Conservation (phyloP, 1,139 yeast genomes). For the Debaryomyces fabryi region DNA sequence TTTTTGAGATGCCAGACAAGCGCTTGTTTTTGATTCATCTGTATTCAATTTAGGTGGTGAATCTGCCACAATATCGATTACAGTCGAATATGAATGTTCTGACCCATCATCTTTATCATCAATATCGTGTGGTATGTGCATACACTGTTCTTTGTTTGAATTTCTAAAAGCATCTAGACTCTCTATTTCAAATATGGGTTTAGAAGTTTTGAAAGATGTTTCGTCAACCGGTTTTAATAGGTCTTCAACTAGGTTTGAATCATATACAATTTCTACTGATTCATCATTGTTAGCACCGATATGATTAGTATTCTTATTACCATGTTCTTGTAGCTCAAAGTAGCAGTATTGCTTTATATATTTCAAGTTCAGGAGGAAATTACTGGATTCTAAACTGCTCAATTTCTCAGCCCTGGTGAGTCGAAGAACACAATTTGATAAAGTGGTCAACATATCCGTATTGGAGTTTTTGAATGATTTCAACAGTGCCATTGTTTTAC, state of each 20-base stretch:
- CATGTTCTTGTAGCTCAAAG: background rate
- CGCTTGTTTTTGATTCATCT: too few species aligned
- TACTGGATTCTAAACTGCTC: background rate
- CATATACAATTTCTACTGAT: background rate
- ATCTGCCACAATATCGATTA: background rate
- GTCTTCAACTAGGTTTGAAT: background rate
- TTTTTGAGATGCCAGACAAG: too few species aligned
- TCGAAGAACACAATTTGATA: conserved; percentile 18
- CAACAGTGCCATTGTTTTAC: conserved; percentile 16
- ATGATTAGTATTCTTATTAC: background rate
- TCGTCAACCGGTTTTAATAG: background rate
- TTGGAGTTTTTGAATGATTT: conserved; percentile 17
- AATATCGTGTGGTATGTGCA: background rate
- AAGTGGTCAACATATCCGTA: conserved; percentile 12
- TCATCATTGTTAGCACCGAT: background rate
- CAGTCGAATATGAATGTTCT: background rate
- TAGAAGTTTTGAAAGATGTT: background rate
- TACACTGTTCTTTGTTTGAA: background rate
- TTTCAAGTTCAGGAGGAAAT: background rate
- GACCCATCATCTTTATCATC: background rate
- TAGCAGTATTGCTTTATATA: background rate
- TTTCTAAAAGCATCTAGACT: background rate
- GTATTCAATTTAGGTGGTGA: background rate
- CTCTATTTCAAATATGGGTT: background rate
- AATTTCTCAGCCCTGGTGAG: conserved; percentile 15